phyloP scores from a whole-genome alignment of 2,329 filamentous ascomycete species.

The Daldinia sp. region DNA sequence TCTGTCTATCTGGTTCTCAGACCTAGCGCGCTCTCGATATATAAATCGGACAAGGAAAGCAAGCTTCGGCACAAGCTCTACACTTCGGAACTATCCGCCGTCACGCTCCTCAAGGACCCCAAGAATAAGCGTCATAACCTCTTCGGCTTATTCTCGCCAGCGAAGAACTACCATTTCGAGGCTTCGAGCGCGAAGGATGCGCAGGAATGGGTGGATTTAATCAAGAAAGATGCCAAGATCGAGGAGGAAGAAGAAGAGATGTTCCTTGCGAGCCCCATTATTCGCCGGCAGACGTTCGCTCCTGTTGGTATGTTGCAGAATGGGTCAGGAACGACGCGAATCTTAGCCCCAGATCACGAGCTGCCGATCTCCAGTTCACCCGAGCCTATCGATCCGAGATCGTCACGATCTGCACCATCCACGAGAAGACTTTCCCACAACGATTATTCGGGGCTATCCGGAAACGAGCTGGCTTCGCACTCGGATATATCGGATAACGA shows the following conservation, averaged over 20 bases:
- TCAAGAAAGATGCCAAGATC: slow-evolving; percentile 80
- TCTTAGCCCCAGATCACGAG: slow-evolving; percentile 49
- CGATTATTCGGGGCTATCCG: slow-evolving; percentile 70
- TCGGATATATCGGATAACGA: slow-evolving; percentile 87
- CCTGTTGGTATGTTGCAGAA: slow-evolving; percentile 42
- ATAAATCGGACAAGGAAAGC: slow-evolving; percentile 90
- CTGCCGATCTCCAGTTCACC: slow-evolving; percentile 66
- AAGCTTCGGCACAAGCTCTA: slow-evolving; percentile 89
- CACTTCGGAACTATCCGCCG: slow-evolving; percentile 88
- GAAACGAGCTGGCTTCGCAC: slow-evolving; percentile 76
- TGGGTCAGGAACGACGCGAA: slow-evolving; percentile 34
- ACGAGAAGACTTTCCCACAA: slow-evolving; percentile 67
- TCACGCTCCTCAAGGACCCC: slow-evolving; percentile 86
- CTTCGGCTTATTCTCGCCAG: slow-evolving; percentile 91
- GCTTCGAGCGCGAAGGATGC: slow-evolving; percentile 77
- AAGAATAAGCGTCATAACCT: slow-evolving; percentile 87
- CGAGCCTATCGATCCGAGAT: slow-evolving; percentile 59
- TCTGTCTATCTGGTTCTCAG: slow-evolving; percentile 87
- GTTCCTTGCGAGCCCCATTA: slow-evolving; percentile 72
- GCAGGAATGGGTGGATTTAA: slow-evolving; percentile 84
- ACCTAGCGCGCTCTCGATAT: slow-evolving; percentile 88
- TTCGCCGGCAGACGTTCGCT: slow-evolving; percentile 57
- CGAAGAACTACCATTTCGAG: slow-evolving; percentile 91
- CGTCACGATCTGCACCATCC: slow-evolving; percentile 47
- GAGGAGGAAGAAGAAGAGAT: slow-evolving; percentile 90